These are phyloP conservation scores for Gelatoporia subvermispora DNA, from an alignment of 768 basidiomycete species.

Conservation along the genomic window DNA sequence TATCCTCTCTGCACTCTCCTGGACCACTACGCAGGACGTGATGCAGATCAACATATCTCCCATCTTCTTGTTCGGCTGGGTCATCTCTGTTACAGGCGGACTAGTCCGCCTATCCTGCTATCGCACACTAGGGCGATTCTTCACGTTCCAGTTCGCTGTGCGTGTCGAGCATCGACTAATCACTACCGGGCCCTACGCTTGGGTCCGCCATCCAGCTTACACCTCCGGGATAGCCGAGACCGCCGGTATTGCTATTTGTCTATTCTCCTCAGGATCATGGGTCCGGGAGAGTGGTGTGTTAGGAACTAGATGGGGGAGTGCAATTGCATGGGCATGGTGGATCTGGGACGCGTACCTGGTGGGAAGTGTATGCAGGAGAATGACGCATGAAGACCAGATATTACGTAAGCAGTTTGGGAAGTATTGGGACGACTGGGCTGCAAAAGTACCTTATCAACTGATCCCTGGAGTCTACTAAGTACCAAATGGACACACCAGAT, in stretches of 20 bases:
- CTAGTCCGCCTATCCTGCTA: neutral
- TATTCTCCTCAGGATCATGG: neutral
- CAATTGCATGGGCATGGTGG: neutral
- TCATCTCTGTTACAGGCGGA: slow-evolving; percentile 4
- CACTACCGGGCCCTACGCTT: slow-evolving; percentile 9
- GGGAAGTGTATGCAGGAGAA: too few relatives aligned
- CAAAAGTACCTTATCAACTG: neutral
- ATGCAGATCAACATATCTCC: neutral
- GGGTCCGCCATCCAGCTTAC: slow-evolving; percentile 15
- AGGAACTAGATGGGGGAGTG: neutral
- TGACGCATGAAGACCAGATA: neutral
- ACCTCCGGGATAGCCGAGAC: slow-evolving; percentile 2
- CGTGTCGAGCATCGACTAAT: slow-evolving; percentile 9
- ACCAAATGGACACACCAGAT: too few relatives aligned
- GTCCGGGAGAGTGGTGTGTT: neutral
- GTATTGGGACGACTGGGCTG: slow-evolving; percentile 3
- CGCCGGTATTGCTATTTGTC: neutral
- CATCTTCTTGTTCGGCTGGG: neutral
- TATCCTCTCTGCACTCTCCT: neutral
- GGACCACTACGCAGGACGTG: neutral
- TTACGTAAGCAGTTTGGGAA: slow-evolving; percentile 5
- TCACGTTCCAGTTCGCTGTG: slow-evolving; percentile 13
- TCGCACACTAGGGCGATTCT: slow-evolving; percentile 8
- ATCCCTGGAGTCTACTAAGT: neutral
- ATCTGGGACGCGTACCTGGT: neutral